Percentiles rank a stretch among this genome's conserved stretches.
These are phyloP conservation scores for Zygoascus meyerae DNA, from an alignment of 1,139 yeast genomes.

Conservation along the genomic window DNA sequence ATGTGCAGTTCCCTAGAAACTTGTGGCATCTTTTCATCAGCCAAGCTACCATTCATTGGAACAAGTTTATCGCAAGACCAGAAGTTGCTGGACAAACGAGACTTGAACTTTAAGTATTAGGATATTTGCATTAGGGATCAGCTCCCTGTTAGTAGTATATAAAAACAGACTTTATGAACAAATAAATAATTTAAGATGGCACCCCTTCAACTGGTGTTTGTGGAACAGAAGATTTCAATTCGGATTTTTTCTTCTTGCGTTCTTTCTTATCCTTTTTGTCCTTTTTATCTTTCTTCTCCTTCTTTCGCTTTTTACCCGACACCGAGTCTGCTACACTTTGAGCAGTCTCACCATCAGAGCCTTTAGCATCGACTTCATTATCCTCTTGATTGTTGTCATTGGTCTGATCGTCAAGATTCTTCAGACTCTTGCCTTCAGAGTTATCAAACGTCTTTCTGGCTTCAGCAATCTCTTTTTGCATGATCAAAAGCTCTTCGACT, in stretches of 20 bases:
- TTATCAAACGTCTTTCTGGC: constrained; percentile 82
- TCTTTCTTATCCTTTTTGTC: constrained; percentile 8
- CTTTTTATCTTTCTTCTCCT: constrained; percentile 17
- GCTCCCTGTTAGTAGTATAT: too few species aligned
- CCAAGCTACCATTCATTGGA: constrained; percentile 60
- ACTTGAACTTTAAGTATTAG: constrained; percentile 8
- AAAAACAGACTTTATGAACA: too few species aligned
- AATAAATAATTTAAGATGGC: not conserved
- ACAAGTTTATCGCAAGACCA: constrained; percentile 56
- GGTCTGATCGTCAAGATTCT: constrained; percentile 19
- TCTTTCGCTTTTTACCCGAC: constrained; percentile 15
- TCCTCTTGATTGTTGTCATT: constrained; percentile 18
- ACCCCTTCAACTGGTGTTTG: not conserved
- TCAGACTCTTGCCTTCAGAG: constrained; percentile 45
- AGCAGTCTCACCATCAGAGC: not conserved
- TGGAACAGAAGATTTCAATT: not conserved
- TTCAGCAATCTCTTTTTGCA: constrained; percentile 68
- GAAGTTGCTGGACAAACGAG: constrained; percentile 4
- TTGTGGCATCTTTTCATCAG: constrained; percentile 47
- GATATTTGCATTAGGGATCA: too few species aligned
- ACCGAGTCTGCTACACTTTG: constrained; percentile 1
- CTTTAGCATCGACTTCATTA: constrained; percentile 9
- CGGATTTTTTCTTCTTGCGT: constrained; percentile 1
- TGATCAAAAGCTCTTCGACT: constrained; percentile 67
- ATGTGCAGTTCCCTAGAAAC: constrained; percentile 62